Base-by-base conservation (phyloP, 768 basidiomycete genomes). In the Amanita muscaria region DNA sequence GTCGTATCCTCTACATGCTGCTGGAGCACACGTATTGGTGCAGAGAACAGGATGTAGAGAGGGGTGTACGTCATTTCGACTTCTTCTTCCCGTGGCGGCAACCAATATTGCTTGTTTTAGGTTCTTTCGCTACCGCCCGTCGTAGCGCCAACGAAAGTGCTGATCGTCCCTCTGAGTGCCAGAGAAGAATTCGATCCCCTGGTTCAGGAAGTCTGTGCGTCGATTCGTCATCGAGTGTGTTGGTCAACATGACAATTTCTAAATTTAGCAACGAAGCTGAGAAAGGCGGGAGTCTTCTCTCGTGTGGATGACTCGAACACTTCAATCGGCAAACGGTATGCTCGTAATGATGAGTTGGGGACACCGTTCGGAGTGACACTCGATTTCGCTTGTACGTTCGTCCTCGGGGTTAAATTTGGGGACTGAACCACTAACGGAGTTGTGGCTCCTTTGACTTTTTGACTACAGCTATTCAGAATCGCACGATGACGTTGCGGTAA, bases 11-110 rank as follows among this genome's bases (percentile, higher is more conserved):
- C 36, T 97, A 97, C 63, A 80, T 79, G 22, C 72, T 98, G 41
- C 79, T 99, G 25, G 96, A 99, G 63, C 96, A 98, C 70, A 80
- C 77, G 55, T 99, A 83, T 73, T 98, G 94, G 96, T 78, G 78
- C 48, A 80, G 96, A 59, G 92, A 90, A 58, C 79, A 88, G 56
- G 94, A 97, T 61, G 68, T 88, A 21, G 87, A 91, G 50, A 86
- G 94, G 54, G 86, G 81, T 49, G 91, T 89, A 63, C 58, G 85
- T 71, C 49, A 51, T 51, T 52, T 44, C 50, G 49, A 42, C 29
- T 33, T 37, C 44, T 45, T 38, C 44, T 31, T 39, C 16, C 19
- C 34, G 15, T 43, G 31, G 1, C 18, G 23, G 34, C 12, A 2
- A n/a, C 23, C 12, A 36, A 44, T 41, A 30, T 23, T 43, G 47